phyloP scores from a whole-genome alignment of 306 rosid genomes.

The Quercus gilva region DNA sequence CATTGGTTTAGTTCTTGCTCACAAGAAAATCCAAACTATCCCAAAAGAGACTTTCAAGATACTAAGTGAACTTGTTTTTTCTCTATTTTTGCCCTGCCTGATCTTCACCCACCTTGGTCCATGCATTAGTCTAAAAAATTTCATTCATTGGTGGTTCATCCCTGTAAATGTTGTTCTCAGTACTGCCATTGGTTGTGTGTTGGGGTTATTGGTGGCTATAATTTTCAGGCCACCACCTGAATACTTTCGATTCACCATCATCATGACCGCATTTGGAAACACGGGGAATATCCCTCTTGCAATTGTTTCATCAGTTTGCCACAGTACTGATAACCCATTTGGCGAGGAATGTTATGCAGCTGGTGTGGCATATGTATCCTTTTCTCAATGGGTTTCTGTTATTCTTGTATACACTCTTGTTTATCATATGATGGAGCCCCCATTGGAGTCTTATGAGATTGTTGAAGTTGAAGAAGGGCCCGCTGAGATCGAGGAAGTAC shows the following conservation, averaged over 20 bases:
- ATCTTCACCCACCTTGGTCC: slow-evolving; percentile 74
- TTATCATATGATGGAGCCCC: slow-evolving; percentile 98
- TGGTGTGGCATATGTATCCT: slow-evolving; percentile 86
- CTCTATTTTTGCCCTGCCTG: slow-evolving; percentile 83
- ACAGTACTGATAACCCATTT: slow-evolving; percentile 57
- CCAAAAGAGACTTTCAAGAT: slow-evolving; percentile 70
- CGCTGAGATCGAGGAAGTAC: slow-evolving; percentile 28
- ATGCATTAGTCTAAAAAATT: slow-evolving; percentile 57
- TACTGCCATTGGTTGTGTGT: slow-evolving; percentile 59
- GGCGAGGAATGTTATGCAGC: slow-evolving; percentile 63
- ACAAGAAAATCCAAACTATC: slow-evolving; percentile 56
- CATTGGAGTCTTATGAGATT: slow-evolving; percentile 59
- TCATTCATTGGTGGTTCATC: slow-evolving; percentile 79
- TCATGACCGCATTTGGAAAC: slow-evolving; percentile 88
- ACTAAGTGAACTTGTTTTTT: slow-evolving; percentile 81
- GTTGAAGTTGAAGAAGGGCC: slow-evolving; percentile 52
- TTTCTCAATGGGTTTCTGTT: slow-evolving; percentile 85
- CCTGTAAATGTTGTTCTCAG: slow-evolving; percentile 77
- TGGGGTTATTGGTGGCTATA: slow-evolving; percentile 67
- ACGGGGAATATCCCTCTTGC: slow-evolving; percentile 90
- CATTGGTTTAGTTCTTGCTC: slow-evolving; percentile 61
- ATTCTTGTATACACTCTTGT: slow-evolving; percentile 82
- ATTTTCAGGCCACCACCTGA: slow-evolving; percentile 72
- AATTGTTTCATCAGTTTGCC: slow-evolving; percentile 75
- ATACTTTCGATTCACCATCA: slow-evolving; percentile 57